Conservation (phyloP, 2,329 filamentous ascomycete species). For the Grosmannia huntii region DNA sequence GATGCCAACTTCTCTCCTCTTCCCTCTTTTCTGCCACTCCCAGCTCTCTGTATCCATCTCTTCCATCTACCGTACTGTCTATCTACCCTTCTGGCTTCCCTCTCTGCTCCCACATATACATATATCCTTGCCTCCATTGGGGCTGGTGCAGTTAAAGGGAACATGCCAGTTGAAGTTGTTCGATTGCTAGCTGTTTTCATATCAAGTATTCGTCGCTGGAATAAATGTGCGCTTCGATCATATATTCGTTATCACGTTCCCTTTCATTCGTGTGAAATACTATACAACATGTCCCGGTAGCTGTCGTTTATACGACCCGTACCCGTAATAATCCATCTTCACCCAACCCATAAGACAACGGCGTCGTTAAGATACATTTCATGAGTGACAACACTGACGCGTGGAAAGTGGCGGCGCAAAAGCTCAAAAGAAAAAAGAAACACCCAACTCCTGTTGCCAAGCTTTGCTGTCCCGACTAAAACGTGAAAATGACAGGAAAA, state of each 20-base stretch:
- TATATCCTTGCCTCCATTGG: neutral
- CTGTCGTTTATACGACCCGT: neutral
- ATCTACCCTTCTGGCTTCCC: neutral
- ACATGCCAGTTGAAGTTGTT: neutral
- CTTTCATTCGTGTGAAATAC: neutral
- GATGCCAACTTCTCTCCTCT: neutral
- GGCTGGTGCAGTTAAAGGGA: neutral
- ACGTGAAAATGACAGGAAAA: neutral
- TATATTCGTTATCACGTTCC: neutral
- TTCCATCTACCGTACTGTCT: neutral
- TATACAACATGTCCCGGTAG: neutral
- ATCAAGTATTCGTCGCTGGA: neutral
- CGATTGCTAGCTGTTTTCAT: neutral
- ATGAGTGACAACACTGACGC: neutral
- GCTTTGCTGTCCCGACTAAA: neutral
- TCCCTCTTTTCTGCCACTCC: neutral
- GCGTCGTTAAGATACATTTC: neutral
- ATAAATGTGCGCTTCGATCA: neutral
- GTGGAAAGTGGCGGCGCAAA: neutral
- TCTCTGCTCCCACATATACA: neutral
- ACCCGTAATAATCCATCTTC: neutral
- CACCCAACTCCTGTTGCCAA: neutral
- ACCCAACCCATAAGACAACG: neutral
- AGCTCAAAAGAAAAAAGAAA: neutral
- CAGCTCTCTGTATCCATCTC: neutral